Percentiles rank a stretch among this genome's conserved stretches.
phyloP scores from a whole-genome alignment of 2,329 filamentous ascomycete genomes.

The Cladosporium velox region DNA sequence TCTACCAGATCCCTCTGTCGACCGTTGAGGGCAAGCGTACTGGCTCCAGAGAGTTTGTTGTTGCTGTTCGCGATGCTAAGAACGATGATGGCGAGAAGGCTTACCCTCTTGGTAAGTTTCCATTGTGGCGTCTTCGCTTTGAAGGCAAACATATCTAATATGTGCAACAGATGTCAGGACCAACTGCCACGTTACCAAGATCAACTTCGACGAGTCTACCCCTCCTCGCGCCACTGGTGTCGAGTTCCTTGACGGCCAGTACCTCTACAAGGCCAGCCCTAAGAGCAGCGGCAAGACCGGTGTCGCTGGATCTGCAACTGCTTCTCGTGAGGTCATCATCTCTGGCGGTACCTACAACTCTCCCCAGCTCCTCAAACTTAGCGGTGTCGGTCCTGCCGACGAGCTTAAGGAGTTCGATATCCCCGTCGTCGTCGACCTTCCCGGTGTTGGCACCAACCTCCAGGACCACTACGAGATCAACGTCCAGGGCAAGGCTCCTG shows the following conservation, averaged over 20 bases:
- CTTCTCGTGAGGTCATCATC: conserved; percentile 50
- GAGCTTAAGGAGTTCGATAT: conserved; percentile 58
- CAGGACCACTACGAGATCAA: conserved; percentile 62
- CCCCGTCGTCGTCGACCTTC: conserved; percentile 55
- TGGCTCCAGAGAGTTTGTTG: conserved; percentile 59
- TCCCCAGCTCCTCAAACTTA: conserved; percentile 65
- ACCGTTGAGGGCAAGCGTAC: conserved; percentile 40
- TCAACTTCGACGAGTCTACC: conserved; percentile 64
- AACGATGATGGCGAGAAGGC: conserved; percentile 53
- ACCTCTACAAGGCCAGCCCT: conserved; percentile 45
- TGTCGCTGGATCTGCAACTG: conserved; percentile 43
- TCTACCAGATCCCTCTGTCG: conserved; percentile 62
- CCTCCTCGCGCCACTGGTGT: conserved; percentile 52
- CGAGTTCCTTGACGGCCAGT: conserved; percentile 45
- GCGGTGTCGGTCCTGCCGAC: conserved; percentile 58
- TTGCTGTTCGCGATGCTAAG: conserved; percentile 52
- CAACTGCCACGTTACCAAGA: conserved; percentile 66
- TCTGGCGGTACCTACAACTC: conserved; percentile 62
- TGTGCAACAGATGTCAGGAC: conserved; percentile 50
- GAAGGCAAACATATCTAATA: neutral
- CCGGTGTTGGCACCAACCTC: conserved; percentile 65
- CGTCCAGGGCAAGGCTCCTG: conserved; percentile 48
- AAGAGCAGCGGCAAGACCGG: conserved; percentile 38
- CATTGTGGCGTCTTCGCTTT: neutral
- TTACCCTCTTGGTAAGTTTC: conserved; percentile 49